phyloP scores from a whole-genome alignment of 2,329 filamentous ascomycete species.

The Lasiodiplodia sp. region DNA sequence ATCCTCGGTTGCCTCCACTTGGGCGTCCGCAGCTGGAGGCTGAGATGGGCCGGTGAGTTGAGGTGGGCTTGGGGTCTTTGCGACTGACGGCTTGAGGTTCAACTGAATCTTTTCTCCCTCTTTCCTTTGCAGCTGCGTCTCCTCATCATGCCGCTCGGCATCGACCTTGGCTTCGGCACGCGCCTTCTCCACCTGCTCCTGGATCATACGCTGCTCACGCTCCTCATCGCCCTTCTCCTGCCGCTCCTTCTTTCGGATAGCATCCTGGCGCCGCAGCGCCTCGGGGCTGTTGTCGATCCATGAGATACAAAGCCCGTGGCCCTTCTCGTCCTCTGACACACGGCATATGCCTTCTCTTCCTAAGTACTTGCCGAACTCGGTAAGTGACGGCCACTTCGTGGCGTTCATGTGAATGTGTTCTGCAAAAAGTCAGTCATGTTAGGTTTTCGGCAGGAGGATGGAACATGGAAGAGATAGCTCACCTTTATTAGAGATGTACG shows the following conservation, averaged over 20 bases:
- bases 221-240: constrained; percentile 92
- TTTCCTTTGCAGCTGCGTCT: constrained; percentile 57
- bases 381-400: constrained; percentile 86
- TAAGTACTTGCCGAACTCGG: constrained; percentile 87
- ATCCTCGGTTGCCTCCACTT: constrained; percentile 9
- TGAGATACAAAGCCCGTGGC: constrained; percentile 77
- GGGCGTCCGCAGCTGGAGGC: constrained; percentile 23
- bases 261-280: constrained; percentile 79
- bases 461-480: background rate
- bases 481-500: constrained; percentile 74
- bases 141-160: constrained; percentile 50
- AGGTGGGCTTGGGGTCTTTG: constrained; percentile 25
- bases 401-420: constrained; percentile 90
- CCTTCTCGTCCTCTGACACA: constrained; percentile 83
- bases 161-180: constrained; percentile 52
- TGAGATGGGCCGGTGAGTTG: background rate
- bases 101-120: constrained; percentile 43
- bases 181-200: constrained; percentile 75
- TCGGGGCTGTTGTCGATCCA: constrained; percentile 95
- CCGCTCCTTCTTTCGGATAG: constrained; percentile 80
- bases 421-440: background rate
- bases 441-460: background rate
- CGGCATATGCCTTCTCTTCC: constrained; percentile 86
- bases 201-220: constrained; percentile 81
- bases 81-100: constrained; percentile 40